These are phyloP conservation scores for Dunaliella primolecta DNA, from an alignment of 139 green algal species.

Conservation along the genomic window DNA sequence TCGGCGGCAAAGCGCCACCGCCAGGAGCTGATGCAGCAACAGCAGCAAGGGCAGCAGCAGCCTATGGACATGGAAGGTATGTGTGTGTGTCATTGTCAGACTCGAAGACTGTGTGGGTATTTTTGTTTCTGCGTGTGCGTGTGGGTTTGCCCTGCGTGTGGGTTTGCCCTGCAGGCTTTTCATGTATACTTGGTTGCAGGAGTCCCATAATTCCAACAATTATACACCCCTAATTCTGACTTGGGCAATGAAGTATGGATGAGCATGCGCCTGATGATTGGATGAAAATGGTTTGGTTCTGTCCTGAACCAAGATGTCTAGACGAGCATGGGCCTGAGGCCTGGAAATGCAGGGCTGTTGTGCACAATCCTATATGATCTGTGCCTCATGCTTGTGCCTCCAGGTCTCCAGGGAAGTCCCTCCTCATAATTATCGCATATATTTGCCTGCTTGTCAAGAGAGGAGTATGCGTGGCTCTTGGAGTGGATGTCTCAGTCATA, in stretches of 20 bases:
- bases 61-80: neutral
- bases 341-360: too few relatives aligned
- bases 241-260: neutral
- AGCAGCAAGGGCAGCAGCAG: neutral
- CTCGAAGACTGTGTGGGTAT: neutral
- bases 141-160: neutral
- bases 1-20: neutral
- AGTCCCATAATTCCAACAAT: neutral
- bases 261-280: neutral
- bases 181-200: neutral
- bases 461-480: too few relatives aligned
- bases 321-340: neutral
- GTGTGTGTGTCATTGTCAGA: too few relatives aligned
- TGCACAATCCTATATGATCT: too few relatives aligned
- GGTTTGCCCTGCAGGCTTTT: neutral
- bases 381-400: too few relatives aligned
- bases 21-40: neutral
- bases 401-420: too few relatives aligned
- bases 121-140: neutral
- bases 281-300: too few relatives aligned
- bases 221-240: neutral
- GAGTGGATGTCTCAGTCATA: too few relatives aligned
- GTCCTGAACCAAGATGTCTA: neutral
- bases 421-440: too few relatives aligned
- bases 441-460: too few relatives aligned